Evolutionary conservation across 768 basidiomycete species (phyloP), one percentile per base, ranked within the genome.

Genomic region (Boletus coccyginus): DNA sequence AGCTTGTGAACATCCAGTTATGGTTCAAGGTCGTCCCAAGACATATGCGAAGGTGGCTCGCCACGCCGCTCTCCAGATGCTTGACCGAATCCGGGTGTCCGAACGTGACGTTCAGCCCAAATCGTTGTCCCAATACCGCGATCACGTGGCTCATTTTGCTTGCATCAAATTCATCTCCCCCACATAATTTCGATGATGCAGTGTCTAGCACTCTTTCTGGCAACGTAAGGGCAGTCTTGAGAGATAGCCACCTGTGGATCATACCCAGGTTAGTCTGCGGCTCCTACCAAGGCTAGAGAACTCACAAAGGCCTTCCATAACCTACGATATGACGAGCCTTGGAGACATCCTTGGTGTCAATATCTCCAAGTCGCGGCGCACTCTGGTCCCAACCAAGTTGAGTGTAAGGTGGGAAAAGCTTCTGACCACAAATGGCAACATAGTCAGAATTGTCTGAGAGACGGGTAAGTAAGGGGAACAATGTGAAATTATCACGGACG

Each of bases 381-480:
- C 7, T 7, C 5, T 62, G 63, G n/a, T 65, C 63, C 63, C 63
- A 65, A 31, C 60, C 60, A 0, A 65, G 45, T 21, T 45, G 50
- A 0, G 53, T 58, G 29, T 52, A 55, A 21, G 63, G 50, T 1
- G 21, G 44, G 24, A 63, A 63, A 11, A 53, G 42, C 10, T 21
- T 13, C 12, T 45, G 5, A 1, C 62, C 51, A 2, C 0, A 0
- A 1, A n/a, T 8, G 2, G 45, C 17, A 14, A 54, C 14, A 6
- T 51, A 42, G 9, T 19, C n/a, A 3, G 63, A 62, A 40, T 53
- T 39, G 10, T 59, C 60, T 64, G 40, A 42, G 38, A 48, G n/a
- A 36, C 13, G 6, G 7, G 14, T 51, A 1, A 57, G 33, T 16
- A 3, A 1, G 7, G 7, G 11, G 13, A 7, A 17, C 4, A 11